Evolutionary conservation across 139 green algal species (phyloP).

Genomic region (Chlamydomonas sp.): DNA sequence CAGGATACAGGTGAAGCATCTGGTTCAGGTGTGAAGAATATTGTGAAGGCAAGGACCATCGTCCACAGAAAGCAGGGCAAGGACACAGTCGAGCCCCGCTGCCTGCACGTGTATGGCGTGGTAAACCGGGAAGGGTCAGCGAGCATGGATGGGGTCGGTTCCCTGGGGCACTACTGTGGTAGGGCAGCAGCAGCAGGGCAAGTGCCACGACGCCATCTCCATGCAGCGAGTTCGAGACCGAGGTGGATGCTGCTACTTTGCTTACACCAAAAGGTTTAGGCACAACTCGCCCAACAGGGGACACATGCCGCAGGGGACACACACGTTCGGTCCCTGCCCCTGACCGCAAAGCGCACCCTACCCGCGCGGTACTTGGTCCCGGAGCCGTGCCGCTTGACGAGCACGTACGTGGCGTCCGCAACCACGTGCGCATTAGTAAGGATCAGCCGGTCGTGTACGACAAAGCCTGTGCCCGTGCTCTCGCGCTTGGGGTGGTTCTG

Average conservation of each 20-base stretch:
- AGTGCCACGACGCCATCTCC: too few relatives aligned
- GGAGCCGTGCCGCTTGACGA: conserved; percentile 75
- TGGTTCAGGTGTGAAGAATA: neutral
- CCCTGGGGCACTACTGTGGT: too few relatives aligned
- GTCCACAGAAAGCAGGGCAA: neutral
- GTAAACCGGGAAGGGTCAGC: too few relatives aligned
- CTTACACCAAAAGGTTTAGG: too few relatives aligned
- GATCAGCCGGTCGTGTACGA: conserved; percentile 72
- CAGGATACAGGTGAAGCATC: neutral
- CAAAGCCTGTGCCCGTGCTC: conserved; percentile 71
- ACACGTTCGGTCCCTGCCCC: neutral
- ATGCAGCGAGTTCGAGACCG: too few relatives aligned
- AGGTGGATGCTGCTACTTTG: too few relatives aligned
- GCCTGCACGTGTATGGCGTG: too few relatives aligned
- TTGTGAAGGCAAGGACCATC: neutral
- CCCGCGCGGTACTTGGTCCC: conserved; percentile 61
- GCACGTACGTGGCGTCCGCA: conserved; percentile 74
- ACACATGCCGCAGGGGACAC: too few relatives aligned
- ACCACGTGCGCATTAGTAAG: conserved; percentile 86
- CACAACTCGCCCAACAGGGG: too few relatives aligned
- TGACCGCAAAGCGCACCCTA: neutral
- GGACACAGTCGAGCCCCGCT: too few relatives aligned
- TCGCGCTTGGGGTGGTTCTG: conserved; percentile 82
- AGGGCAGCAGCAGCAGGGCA: too few relatives aligned
- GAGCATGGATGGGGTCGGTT: too few relatives aligned